Conservation (phyloP, 768 basidiomycete genomes). For the Mycena polygramma region DNA sequence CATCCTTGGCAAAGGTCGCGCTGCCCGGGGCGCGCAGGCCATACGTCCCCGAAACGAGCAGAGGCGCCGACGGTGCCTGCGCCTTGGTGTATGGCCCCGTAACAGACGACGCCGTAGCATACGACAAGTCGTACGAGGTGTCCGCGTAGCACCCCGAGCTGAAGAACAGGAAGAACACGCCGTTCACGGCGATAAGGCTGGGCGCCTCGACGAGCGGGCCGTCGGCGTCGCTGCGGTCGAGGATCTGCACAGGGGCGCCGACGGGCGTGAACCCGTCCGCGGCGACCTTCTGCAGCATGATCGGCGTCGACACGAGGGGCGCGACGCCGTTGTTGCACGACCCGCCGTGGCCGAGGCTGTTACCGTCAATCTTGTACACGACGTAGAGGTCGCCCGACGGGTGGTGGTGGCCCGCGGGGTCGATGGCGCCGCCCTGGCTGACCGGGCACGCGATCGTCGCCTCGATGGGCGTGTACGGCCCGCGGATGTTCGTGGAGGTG, state of each 20-base stretch:
- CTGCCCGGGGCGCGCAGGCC: constrained; percentile 40
- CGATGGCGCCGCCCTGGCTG: constrained; percentile 44
- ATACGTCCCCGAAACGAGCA: constrained; percentile 40
- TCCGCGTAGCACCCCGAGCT: constrained; percentile 45
- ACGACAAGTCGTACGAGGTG: constrained; percentile 44
- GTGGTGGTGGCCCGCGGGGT: constrained; percentile 43
- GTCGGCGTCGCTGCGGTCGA: constrained; percentile 42
- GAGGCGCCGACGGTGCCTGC: constrained; percentile 36
- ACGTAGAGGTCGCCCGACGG: constrained; percentile 43
- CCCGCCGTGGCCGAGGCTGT: constrained; percentile 46
- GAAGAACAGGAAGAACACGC: constrained; percentile 42
- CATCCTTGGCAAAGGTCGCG: constrained; percentile 31
- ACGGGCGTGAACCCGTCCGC: constrained; percentile 42
- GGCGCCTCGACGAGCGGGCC: constrained; percentile 49
- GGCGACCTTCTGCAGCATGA: constrained; percentile 46
- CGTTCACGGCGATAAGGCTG: constrained; percentile 36
- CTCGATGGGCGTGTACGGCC: constrained; percentile 43
- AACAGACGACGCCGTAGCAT: constrained; percentile 45
- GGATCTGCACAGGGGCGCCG: constrained; percentile 41
- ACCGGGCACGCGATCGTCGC: constrained; percentile 43
- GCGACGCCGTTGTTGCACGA: constrained; percentile 42
- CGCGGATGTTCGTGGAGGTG: constrained; percentile 39
- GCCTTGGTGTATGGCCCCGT: constrained; percentile 49
- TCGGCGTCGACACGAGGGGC: constrained; percentile 40
- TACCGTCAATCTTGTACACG: constrained; percentile 51